Evolutionary conservation across 768 basidiomycete genomes (phyloP), one percentile per base, ranked within the genome.

Genomic region (Mycena galericulata): DNA sequence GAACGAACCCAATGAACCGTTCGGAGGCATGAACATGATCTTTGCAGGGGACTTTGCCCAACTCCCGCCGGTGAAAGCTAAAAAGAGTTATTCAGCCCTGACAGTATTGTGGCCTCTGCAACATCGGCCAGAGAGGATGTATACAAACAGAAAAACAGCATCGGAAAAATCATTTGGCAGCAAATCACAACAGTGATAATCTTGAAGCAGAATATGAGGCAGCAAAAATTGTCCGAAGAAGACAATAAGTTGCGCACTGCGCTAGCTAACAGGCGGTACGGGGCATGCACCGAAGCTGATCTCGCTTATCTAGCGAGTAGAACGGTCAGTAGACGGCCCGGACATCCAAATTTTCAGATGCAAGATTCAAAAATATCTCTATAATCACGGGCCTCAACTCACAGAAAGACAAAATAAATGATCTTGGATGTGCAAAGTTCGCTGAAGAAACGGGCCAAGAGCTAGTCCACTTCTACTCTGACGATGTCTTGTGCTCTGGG

Each of bases 191-290:
- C 73, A 0, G 79, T 80, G 29, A 77, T 81, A 5, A 78, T 81
- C 14, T 54, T 81, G 4, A 68, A 63, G 22, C 51, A 79, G 67
- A 84, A 84, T 63, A 81, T 81, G 81, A n/a, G 79, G 22, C 80
- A 83, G 63, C 59, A 46, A 32, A 69, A 75, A 53, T 71, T 60
- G 5, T 0, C 55, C 24, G 64, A 71, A 1, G 79, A 7, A 17
- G 61, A 83, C 72, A 45, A 17, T 0, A 68, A 72, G 22, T 75
- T 82, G 2, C 24, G 80, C 32, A 74, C 55, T 1, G 77, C 78
- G 0, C 55, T 85, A 1, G 75, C 76, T 22, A 82, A 84, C 68
- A 79, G 83, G 82, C 47, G 79, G 32, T 84, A 82, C 62, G 77
- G 75, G n/a, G 70, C 78, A 0, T 86, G 84, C 69, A 84, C 81